Evolutionary conservation across 2,329 filamentous ascomycete species (phyloP), one percentile per base, ranked within the genome.

Genomic region (Paraphoma chrysanthemicola): DNA sequence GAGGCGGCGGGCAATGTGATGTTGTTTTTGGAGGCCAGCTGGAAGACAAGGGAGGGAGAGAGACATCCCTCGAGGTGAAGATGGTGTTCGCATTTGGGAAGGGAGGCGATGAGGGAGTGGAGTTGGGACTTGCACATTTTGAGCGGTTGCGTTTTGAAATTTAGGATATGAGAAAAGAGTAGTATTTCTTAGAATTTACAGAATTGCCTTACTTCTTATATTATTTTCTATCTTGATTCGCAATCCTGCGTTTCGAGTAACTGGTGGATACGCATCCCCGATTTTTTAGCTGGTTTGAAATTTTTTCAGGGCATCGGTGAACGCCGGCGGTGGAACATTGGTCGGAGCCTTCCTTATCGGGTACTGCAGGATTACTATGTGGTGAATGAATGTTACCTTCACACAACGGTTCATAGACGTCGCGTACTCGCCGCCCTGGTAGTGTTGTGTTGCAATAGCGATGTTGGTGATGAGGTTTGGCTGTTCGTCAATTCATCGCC

Each of bases 41-140:
- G 70, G 79, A 93, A 93, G 59, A 93, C 85, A 39, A 92, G 81
- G 53, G 82, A 78, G 1, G 90, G 89, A 41, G 88, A 87, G 38
- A 94, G 82, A 11, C 89, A 88, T 53, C 91, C 91, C 76, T 93
- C 90, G 33, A 94, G 82, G 72, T 94, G 91, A 51, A 93, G 85
- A 77, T 93, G 91, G 71, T 93, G 90, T 74, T 94, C 91, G 77
- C 88, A 91, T 80, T 93, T 93, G 61, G 90, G 90, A 30, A 93
- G 83, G 38, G 62, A 59, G 3, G 57, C 54, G 16, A 68, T 56
- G 44, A 71, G 67, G 12, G 53, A 41, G 56, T 70, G 69, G 45
- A 62, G 50, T 11, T 53, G 43, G 16, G 59, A 48, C 57, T 67
- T 60, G 47, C 62, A 65, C 66, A 68, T 68, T 48, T 44, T 61